Evolutionary conservation across 129 eudicot species (phyloP), one percentile per base, ranked within the genome.

Genomic region (Cynara cardunculus): DNA sequence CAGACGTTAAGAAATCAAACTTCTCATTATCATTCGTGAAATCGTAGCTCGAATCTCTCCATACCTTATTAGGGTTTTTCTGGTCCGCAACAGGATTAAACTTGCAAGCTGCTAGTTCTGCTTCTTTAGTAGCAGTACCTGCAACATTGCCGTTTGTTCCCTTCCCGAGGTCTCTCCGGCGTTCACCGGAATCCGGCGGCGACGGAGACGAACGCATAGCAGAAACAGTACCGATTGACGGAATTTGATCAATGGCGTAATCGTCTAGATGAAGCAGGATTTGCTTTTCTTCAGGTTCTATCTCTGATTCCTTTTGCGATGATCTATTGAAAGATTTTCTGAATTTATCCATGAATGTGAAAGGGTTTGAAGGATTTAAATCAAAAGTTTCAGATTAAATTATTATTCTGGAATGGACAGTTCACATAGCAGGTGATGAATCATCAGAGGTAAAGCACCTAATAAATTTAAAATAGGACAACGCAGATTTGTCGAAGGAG

Each of bases 41-140:
- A 66, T 78, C 87, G 26, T 84, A 84, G 72, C 87, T 84, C 8
- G 83, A 30, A 25, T 78, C 87, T 66, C 87, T n/a, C 87, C 87
- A 78, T 6, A 82, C 66, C 9, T 35, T 75, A 39, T 69, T 69
- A 75, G 84, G 64, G 62, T 64, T 80, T 62, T 74, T 72, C 65
- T 72, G 77, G 35, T 79, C 75, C 8, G 30, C 27, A 39, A 44
- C 28, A 12, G 72, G 28, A 14, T 73, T 81, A 4, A 62, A 41
- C 53, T 73, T 73, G 67, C 65, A 44, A 37, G 46, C 25, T 6
- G 84, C 65, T 34, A 80, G 64, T 41, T 80, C 84, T 59, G 65
- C 44, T 64, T 80, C 73, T 61, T 72, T 73, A 39, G 31, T 46
- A 79, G 69, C 32, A 6, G 68, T 0, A 81, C 53, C 28, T 25